These are phyloP conservation scores for Antrodiella citrinella DNA, from an alignment of 768 basidiomycete genomes.

Conservation along the genomic window DNA sequence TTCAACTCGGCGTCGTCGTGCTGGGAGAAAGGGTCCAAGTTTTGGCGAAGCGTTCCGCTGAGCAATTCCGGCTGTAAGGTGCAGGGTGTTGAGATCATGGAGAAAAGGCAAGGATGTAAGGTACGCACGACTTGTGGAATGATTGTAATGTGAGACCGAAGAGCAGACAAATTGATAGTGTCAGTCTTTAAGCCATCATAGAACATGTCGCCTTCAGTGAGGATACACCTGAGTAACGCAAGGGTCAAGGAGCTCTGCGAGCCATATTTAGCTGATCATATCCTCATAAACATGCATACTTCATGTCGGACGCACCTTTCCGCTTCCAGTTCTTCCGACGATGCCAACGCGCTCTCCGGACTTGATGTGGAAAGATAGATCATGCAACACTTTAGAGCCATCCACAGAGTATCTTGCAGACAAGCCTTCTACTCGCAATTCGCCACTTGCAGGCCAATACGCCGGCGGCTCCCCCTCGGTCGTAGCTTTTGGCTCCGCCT, in stretches of 20 bases:
- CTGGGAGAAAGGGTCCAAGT: slow-evolving; percentile 50
- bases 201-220: slow-evolving; percentile 41
- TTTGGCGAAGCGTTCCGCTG: slow-evolving; percentile 46
- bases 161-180: slow-evolving; percentile 41
- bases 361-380: slow-evolving; percentile 40
- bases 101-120: not conserved
- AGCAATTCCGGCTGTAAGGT: slow-evolving; percentile 39
- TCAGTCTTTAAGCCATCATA: slow-evolving; percentile 42
- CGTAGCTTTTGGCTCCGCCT: slow-evolving; percentile 40
- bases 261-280: not conserved
- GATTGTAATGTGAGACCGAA: slow-evolving; percentile 48
- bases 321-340: slow-evolving; percentile 52
- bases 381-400: slow-evolving; percentile 48
- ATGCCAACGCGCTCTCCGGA: slow-evolving; percentile 53
- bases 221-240: slow-evolving; percentile 46
- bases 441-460: slow-evolving; percentile 54
- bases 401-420: slow-evolving; percentile 44
- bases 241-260: slow-evolving; percentile 42
- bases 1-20: slow-evolving; percentile 45
- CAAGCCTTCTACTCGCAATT: slow-evolving; percentile 40
- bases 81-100: slow-evolving; percentile 36
- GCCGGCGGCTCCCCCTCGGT: slow-evolving; percentile 44
- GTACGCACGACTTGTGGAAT: slow-evolving; percentile 49
- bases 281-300: slow-evolving; percentile 4
- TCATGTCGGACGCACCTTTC: slow-evolving; percentile 25